Base-by-base conservation (phyloP, 2,329 filamentous ascomycete genomes). In the Cryoendolithus antarcticus region DNA sequence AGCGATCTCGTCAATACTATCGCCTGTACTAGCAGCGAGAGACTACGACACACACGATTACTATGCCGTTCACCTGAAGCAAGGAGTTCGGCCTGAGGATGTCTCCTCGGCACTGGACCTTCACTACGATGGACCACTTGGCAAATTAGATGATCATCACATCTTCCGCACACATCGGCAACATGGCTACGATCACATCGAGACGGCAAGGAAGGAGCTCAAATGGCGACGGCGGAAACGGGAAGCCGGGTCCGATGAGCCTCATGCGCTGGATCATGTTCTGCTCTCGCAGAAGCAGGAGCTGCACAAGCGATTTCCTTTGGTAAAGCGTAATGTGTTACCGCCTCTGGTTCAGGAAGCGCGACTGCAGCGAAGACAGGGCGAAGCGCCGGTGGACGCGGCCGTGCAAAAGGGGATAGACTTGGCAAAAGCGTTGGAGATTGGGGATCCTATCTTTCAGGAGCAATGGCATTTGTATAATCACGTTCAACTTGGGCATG, bases 401-500 rank as follows among this genome's bases (percentile, higher is more conserved):
- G 74, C 75, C 3, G 64, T 80, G 15, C 60, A 71, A 44, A 65
- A 70, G 44, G 78, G 82, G 49, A 60, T 71, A 35, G 61, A 71
- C 4, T 65, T 93, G 34, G 78, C 78, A 48, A 61, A 69, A 37
- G 65, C 69, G 2, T 69, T 98, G n/a, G 68, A 70, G 9, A 96
- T 98, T 47, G 61, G 67, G 27, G 91, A 98, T 54, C 91, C 91
- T 11, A 93, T 93, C 38, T 98, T 96, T 62, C 70, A 74, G 32
- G 82, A 93, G 41, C 91, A 98, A 62, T 98, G 91, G 91, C 91
- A 98, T 70, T 67, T 98, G 34, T 80, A 82, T 66, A 98, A 98
- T 58, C 70, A 82, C 0, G 58, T 82, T 4, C 77, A 93, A 51
- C 58, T 77, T 1, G 89, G 88, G 4, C 84, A 96, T 62, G 91